phyloP scores from a whole-genome alignment of 495 filamentous ascomycete genomes.

The Darksidea phi region DNA sequence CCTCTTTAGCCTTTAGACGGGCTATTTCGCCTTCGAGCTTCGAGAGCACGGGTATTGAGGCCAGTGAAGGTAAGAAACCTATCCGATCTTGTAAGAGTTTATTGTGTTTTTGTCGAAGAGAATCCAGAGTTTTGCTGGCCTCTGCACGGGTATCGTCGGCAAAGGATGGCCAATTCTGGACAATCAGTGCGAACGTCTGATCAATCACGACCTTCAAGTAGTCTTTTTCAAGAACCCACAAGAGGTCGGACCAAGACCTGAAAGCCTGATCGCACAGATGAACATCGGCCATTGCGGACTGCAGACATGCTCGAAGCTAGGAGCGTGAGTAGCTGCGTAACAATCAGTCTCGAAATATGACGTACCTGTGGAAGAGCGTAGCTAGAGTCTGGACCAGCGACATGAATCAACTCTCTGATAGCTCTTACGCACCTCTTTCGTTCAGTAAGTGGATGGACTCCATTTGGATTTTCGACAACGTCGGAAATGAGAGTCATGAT shows the following conservation, averaged over 20 bases:
- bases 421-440: conserved; percentile 73
- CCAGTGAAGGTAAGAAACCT: conserved; percentile 73
- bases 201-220: conserved; percentile 78
- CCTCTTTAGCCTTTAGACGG: conserved; percentile 59
- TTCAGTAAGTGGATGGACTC: conserved; percentile 56
- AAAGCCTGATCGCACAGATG: conserved; percentile 76
- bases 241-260: conserved; percentile 76
- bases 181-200: conserved; percentile 82
- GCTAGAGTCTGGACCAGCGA: conserved; percentile 66
- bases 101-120: conserved; percentile 62
- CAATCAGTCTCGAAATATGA: not conserved
- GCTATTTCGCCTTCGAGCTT: conserved; percentile 63
- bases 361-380: conserved; percentile 82
- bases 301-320: conserved; percentile 82
- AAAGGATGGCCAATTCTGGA: conserved; percentile 73
- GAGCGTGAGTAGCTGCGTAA: conserved; percentile 1
- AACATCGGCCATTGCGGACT: conserved; percentile 72
- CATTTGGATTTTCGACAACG: conserved; percentile 69
- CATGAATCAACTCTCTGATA: conserved; percentile 81
- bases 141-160: conserved; percentile 56
- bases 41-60: conserved; percentile 65
- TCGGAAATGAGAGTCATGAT: conserved; percentile 80
- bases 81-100: conserved; percentile 61
- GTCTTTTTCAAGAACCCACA: conserved; percentile 68
- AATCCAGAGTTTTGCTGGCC: conserved; percentile 60